phyloP scores from a whole-genome alignment of 176 grass and related monocot species.

The Microstegium vimineum region DNA sequence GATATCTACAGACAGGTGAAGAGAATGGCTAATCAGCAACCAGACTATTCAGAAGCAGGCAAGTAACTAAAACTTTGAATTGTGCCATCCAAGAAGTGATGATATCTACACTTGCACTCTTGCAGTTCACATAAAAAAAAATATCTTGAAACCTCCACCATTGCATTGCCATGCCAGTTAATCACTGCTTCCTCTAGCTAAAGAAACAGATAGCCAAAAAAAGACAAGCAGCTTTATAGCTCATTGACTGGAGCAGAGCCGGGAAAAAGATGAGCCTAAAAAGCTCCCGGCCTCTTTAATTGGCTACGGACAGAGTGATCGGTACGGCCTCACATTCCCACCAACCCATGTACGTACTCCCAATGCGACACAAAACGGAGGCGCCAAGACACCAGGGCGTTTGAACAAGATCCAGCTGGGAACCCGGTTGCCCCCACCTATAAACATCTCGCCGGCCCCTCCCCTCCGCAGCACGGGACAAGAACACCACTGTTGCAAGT shows the following conservation, averaged over 20 bases:
- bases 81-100: not conserved
- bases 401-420: conserved; percentile 33
- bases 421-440: not conserved
- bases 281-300: not conserved
- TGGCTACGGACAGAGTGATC: conserved; percentile 3
- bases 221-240: not conserved
- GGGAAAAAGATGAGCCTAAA: not conserved
- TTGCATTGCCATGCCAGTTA: not conserved
- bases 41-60: not conserved
- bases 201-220: not conserved
- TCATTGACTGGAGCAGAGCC: conserved; percentile 1
- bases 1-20: conserved; percentile 59
- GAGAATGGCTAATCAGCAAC: conserved; percentile 31
- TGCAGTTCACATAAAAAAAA: conserved; percentile 6
- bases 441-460: conserved; percentile 4
- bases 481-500: conserved; percentile 27
- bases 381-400: conserved; percentile 15
- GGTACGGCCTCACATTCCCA: conserved; percentile 33
- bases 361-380: not conserved
- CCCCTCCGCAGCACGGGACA: not conserved
- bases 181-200: not conserved
- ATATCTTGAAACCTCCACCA: not conserved
- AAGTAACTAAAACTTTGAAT: not conserved
- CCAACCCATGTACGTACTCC: not conserved
- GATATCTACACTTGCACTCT: not conserved